Base-by-base conservation (phyloP, 2,329 filamentous ascomycete species). In the Westerdykella sp. region DNA sequence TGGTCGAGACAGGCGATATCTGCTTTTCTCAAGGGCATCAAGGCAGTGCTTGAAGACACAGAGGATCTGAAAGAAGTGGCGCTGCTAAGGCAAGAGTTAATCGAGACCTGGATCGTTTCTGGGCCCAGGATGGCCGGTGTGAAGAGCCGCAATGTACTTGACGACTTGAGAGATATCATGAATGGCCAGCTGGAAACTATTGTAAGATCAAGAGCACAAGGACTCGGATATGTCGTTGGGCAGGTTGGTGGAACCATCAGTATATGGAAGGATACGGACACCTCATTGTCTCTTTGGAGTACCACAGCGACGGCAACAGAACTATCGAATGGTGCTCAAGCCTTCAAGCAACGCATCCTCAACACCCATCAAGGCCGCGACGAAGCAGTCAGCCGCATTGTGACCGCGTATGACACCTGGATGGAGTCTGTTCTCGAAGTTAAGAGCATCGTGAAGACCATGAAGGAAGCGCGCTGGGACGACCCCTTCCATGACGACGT, bases 61-160 rank as follows among this genome's bases (percentile, higher is more conserved):
- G 66, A 72, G 5, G 81, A 88, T 44, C 83, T 91, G 58, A 79
- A 81, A 50, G 74, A 77, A 12, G 78, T 93, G 25, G 77, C 87
- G 28, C 75, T 81, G 25, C 68, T 94, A 41, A 79, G 88, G 37
- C 84, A 81, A 38, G 77, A 77, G 32, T 75, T 89, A 6, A 67
- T 94, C 37, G 80, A 85, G 53, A 77, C 84, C 10, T 93, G 88
- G 85, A 82, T 94, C 43, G 74, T 80, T 15, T 80, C 84, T 41
- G 79, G 81, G 16, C 76, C 77, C 31, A 78, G 79, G 41, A 78
- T 78, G 52, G 73, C 77, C 55, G 82, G 84, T 30, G 74, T 90
- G 57, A 76, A 90, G 62, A 77, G 83, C 1, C 76, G 78, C 4
- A 74, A 80, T 37, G 78, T 93, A 55, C 76, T 90, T 9, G 76